Percentiles rank a stretch among this genome's conserved stretches.
Conservation (phyloP, 1,284 basidiomycete genomes). For the Trichosporon faecale region DNA sequence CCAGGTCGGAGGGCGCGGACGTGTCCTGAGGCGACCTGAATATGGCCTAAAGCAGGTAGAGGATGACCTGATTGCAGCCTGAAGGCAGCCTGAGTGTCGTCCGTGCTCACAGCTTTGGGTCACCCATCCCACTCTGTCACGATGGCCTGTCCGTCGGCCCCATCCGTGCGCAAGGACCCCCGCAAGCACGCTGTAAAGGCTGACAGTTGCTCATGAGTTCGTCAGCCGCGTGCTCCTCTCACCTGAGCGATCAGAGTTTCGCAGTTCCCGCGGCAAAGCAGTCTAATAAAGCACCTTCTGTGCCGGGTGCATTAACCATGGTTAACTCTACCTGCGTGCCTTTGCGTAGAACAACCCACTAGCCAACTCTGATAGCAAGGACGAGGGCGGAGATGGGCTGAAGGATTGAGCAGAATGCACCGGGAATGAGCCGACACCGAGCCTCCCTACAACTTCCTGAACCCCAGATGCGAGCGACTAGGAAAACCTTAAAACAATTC, state of each 20-base stretch:
- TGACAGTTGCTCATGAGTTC: not conserved
- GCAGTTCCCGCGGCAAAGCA: not conserved
- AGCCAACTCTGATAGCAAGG: too few species aligned
- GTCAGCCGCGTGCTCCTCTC: not conserved
- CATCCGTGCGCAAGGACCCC: not conserved
- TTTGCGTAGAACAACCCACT: not conserved
- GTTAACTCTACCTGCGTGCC: not conserved
- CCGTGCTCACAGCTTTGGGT: not conserved
- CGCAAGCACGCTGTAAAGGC: not conserved
- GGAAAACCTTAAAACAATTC: constrained; percentile 5
- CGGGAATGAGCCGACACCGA: not conserved
- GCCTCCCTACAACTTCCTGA: not conserved
- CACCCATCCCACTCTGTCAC: not conserved
- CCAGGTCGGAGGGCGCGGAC: not conserved
- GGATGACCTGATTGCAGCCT: too few species aligned
- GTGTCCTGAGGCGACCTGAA: not conserved
- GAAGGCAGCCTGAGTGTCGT: not conserved
- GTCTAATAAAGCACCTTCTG: not conserved
- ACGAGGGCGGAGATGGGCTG: too few species aligned
- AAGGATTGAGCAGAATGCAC: not conserved
- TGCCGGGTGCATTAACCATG: constrained; percentile 4
- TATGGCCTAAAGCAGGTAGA: too few species aligned
- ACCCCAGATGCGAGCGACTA: not conserved
- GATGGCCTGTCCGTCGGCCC: not conserved
- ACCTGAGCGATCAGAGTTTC: not conserved